phyloP scores from a whole-genome alignment of 2,329 filamentous ascomycete species.

The Fusarium proliferatum region DNA sequence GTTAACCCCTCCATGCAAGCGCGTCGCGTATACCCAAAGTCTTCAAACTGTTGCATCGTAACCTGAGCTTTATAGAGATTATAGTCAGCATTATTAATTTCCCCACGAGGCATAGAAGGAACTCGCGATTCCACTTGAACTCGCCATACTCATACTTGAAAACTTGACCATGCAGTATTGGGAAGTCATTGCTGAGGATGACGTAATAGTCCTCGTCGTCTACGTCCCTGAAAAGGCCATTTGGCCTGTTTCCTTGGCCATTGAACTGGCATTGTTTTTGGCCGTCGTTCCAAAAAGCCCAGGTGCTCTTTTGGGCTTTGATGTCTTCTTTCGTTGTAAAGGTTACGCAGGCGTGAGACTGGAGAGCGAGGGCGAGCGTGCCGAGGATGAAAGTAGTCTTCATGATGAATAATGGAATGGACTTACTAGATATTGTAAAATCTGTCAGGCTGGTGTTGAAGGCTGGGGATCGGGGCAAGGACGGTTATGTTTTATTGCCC shows the following conservation, averaged over 20 bases:
- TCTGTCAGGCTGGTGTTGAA: too few relatives aligned
- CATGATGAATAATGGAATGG: background rate
- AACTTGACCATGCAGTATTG: too few relatives aligned
- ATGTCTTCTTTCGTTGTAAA: background rate
- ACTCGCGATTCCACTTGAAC: too few relatives aligned
- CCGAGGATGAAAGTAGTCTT: background rate
- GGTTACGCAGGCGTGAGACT: background rate
- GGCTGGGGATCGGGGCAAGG: too few relatives aligned
- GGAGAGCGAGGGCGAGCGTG: background rate
- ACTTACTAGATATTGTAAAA: background rate
- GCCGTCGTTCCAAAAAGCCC: background rate
- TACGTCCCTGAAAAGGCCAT: background rate
- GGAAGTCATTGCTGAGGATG: too few relatives aligned
- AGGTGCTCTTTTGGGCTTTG: background rate
- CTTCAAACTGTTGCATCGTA: background rate
- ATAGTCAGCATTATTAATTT: background rate
- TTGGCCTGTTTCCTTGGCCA: background rate
- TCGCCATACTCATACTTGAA: too few relatives aligned
- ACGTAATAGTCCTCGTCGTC: background rate
- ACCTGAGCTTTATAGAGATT: background rate
- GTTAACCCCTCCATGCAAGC: background rate
- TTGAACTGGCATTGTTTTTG: background rate
- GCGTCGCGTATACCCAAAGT: background rate
- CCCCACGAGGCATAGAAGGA: accelerated
- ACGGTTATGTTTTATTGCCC: too few relatives aligned